These are phyloP conservation scores for Clavaria fumosa DNA, from an alignment of 768 basidiomycete genomes.

Conservation along the genomic window DNA sequence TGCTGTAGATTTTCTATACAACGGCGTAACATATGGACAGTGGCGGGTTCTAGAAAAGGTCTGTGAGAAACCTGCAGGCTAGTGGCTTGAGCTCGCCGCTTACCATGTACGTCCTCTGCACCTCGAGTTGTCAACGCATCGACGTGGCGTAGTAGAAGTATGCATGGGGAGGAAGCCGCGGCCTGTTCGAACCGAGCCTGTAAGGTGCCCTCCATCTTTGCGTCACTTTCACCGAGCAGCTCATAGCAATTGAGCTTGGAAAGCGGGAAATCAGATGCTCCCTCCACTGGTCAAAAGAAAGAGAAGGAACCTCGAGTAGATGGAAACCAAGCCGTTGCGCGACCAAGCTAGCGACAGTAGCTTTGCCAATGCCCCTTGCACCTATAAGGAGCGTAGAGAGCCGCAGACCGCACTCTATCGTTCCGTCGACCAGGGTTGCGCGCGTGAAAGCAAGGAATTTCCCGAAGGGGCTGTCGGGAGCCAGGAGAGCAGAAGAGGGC, in stretches of 20 bases:
- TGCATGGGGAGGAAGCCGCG: conserved; percentile 62
- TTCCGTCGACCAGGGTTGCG: conserved; percentile 41
- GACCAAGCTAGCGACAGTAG: conserved; percentile 39
- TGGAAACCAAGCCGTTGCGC: conserved; percentile 59
- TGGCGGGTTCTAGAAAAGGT: conserved; percentile 31
- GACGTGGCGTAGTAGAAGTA: conserved; percentile 64
- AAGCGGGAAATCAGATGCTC: conserved; percentile 3
- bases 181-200: conserved; percentile 67
- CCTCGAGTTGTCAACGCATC: conserved; percentile 68
- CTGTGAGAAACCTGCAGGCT: not conserved
- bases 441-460: conserved; percentile 42
- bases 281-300: not conserved
- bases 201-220: conserved; percentile 59
- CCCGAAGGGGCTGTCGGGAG: conserved; percentile 22
- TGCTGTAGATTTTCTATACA: conserved; percentile 41
- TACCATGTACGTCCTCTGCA: conserved; percentile 40
- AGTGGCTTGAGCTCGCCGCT: conserved; percentile 31
- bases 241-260: conserved; percentile 75
- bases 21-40: conserved; percentile 45
- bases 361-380: conserved; percentile 69
- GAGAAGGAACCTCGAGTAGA: conserved; percentile 46
- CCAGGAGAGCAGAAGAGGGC: conserved; percentile 16
- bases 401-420: conserved; percentile 44
- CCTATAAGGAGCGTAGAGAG: conserved; percentile 70
- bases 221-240: conserved; percentile 60